Evolutionary conservation across 768 basidiomycete species (phyloP).

Genomic region (Cyclocybe aegerita): DNA sequence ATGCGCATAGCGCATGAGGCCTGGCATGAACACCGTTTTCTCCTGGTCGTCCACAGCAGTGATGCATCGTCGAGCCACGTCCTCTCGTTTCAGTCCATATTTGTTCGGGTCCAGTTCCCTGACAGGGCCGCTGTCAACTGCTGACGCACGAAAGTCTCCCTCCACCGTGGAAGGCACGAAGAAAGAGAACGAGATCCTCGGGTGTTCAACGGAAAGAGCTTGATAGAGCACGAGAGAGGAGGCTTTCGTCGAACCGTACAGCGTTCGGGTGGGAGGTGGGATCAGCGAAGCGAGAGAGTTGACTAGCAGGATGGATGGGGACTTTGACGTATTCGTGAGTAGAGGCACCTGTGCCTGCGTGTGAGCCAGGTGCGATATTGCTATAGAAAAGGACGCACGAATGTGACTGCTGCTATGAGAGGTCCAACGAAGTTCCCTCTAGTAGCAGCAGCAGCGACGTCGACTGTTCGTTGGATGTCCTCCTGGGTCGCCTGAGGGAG

Average conservation of each 20-base stretch:
- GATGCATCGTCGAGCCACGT: slow-evolving; percentile 61
- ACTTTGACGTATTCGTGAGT: slow-evolving; percentile 57
- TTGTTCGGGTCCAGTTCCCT: slow-evolving; percentile 54
- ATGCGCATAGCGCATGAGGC: slow-evolving; percentile 44
- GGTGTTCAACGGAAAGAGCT: slow-evolving; percentile 78
- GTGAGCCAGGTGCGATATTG: neutral
- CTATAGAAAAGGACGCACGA: slow-evolving; percentile 45
- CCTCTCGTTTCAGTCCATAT: slow-evolving; percentile 55
- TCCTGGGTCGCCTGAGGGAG: slow-evolving; percentile 42
- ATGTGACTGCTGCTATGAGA: slow-evolving; percentile 64
- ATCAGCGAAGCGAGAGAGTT: slow-evolving; percentile 79
- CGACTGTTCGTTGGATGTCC: slow-evolving; percentile 58
- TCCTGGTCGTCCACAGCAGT: slow-evolving; percentile 57
- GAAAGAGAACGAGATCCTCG: slow-evolving; percentile 58
- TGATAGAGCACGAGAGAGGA: slow-evolving; percentile 79
- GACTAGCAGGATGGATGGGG: slow-evolving; percentile 76
- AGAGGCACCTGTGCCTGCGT: slow-evolving; percentile 64
- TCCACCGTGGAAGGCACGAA: slow-evolving; percentile 72
- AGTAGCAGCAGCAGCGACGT: slow-evolving; percentile 56
- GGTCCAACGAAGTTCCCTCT: slow-evolving; percentile 72
- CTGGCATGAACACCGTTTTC: slow-evolving; percentile 60
- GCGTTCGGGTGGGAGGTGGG: slow-evolving; percentile 80
- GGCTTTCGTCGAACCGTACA: slow-evolving; percentile 85
- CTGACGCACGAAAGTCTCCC: slow-evolving; percentile 77
- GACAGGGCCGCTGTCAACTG: slow-evolving; percentile 57